These are phyloP conservation scores for Lophiostoma macrostomum DNA, from an alignment of 495 filamentous ascomycete genomes.

Conservation along the genomic window DNA sequence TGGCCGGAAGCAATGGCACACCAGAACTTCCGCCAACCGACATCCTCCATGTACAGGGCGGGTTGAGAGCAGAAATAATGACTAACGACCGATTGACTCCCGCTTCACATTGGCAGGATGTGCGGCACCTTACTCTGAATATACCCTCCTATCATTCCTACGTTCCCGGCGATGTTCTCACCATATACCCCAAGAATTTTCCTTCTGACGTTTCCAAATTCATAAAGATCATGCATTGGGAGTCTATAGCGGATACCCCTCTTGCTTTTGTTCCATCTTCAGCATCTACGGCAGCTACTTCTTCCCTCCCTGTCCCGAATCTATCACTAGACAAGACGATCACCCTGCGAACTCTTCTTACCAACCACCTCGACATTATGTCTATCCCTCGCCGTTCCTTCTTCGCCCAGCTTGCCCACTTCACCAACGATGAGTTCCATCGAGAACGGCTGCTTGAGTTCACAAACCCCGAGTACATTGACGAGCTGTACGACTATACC, in stretches of 20 bases:
- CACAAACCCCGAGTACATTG: constrained; percentile 66
- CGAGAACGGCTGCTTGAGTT: constrained; percentile 82
- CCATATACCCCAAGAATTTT: constrained; percentile 84
- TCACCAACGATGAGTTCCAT: constrained; percentile 67
- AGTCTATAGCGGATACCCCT: constrained; percentile 61
- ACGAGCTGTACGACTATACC: constrained; percentile 95
- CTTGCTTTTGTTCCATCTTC: constrained; percentile 49
- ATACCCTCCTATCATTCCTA: constrained; percentile 48
- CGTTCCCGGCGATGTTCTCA: constrained; percentile 69
- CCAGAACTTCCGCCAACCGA: constrained; percentile 40
- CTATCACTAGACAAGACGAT: constrained; percentile 30
- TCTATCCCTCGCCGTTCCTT: constrained; percentile 85
- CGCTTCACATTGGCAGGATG: constrained; percentile 84
- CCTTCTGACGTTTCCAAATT: constrained; percentile 70
- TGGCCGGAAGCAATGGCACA: not conserved
- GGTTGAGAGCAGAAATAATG: constrained; percentile 44
- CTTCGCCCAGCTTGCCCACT: constrained; percentile 70
- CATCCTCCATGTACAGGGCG: constrained; percentile 56
- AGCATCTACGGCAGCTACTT: constrained; percentile 28
- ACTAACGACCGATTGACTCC: constrained; percentile 74
- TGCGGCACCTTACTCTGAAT: constrained; percentile 67
- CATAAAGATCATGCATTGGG: constrained; percentile 74
- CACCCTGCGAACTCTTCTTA: constrained; percentile 73
- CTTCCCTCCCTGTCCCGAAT: constrained; percentile 45
- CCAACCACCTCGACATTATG: constrained; percentile 80